These are phyloP conservation scores for Tuber microsphaerosporum DNA, from an alignment of 495 filamentous ascomycete genomes.

Conservation along the genomic window DNA sequence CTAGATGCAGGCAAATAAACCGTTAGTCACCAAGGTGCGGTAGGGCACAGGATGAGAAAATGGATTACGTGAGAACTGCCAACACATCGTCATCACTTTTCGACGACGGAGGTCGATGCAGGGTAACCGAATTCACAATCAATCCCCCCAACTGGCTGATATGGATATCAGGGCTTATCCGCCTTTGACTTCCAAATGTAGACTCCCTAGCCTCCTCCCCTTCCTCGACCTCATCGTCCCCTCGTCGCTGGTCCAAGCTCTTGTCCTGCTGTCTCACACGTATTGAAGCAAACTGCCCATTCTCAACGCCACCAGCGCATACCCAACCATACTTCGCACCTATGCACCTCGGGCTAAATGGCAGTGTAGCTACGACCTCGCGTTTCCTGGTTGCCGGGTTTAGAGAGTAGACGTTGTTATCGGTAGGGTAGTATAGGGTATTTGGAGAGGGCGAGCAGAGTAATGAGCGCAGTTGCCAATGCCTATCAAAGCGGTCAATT, in stretches of 20 bases:
- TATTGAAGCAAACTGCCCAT: slow-evolving; percentile 78
- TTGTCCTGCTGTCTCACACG: slow-evolving; percentile 47
- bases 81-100: slow-evolving; percentile 53
- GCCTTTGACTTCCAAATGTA: slow-evolving; percentile 11
- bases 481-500: slow-evolving; percentile 49
- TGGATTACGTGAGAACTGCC: slow-evolving; percentile 55
- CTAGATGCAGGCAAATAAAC: slow-evolving; percentile 39
- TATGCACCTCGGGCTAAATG: slow-evolving; percentile 77
- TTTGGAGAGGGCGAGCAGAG: slow-evolving; percentile 71
- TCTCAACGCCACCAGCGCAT: slow-evolving; percentile 72
- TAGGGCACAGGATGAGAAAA: slow-evolving; percentile 7
- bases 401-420: slow-evolving; percentile 64
- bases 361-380: slow-evolving; percentile 67
- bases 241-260: slow-evolving; percentile 9
- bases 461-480: slow-evolving; percentile 86
- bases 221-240: slow-evolving; percentile 16
- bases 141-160: slow-evolving; percentile 51
- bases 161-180: slow-evolving; percentile 46
- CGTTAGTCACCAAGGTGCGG: slow-evolving; percentile 25
- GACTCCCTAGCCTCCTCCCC: slow-evolving; percentile 6
- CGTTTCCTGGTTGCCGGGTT: slow-evolving; percentile 64
- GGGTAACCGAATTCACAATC: slow-evolving; percentile 66
- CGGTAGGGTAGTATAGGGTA: slow-evolving; percentile 73
- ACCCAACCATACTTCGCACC: slow-evolving; percentile 79
- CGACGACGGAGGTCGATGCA: slow-evolving; percentile 54